Conservation (phyloP, 2,329 filamentous ascomycete genomes). For the Rutstroemia sp. region DNA sequence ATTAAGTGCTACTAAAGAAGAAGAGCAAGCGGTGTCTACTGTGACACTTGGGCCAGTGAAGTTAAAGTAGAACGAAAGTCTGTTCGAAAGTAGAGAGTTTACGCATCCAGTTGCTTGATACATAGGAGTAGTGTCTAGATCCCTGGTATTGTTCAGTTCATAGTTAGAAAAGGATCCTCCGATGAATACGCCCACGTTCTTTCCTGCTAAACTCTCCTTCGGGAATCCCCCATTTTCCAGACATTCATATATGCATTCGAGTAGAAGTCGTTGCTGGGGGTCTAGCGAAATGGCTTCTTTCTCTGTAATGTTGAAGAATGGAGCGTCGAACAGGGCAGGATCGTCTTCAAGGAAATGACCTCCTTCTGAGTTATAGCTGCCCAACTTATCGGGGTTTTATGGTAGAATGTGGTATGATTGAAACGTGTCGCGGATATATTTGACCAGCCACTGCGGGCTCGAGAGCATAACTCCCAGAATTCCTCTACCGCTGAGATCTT, state of each 20-base stretch:
- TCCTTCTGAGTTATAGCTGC: slow-evolving; percentile 21
- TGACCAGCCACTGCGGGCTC: slow-evolving; percentile 32
- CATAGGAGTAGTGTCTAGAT: slow-evolving; percentile 10
- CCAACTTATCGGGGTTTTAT: slow-evolving; percentile 36
- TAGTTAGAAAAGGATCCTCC: slow-evolving; percentile 35
- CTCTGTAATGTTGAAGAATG: slow-evolving; percentile 26
- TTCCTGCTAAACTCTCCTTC: slow-evolving; percentile 14
- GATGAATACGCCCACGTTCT: slow-evolving; percentile 39
- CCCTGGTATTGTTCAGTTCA: slow-evolving; percentile 11
- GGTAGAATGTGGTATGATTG: slow-evolving; percentile 46
- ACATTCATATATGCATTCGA: slow-evolving; percentile 26
- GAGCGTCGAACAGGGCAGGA: slow-evolving; percentile 24
- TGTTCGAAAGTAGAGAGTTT: slow-evolving; percentile 41
- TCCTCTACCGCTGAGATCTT: slow-evolving; percentile 31
- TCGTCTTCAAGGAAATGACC: slow-evolving; percentile 25
- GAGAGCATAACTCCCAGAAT: slow-evolving; percentile 34
- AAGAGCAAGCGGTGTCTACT: slow-evolving; percentile 46
- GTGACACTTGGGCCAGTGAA: slow-evolving; percentile 49
- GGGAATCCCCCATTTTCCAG: slow-evolving; percentile 24
- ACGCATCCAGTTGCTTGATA: slow-evolving; percentile 23
- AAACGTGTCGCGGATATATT: slow-evolving; percentile 32
- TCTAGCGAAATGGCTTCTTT: slow-evolving; percentile 29
- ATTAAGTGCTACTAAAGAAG: slow-evolving; percentile 47
- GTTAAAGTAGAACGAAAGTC: slow-evolving; percentile 49
- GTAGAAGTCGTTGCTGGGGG: slow-evolving; percentile 25